Evolutionary conservation across 2,329 filamentous ascomycete species (phyloP), one percentile per base, ranked within the genome.

Genomic region (Calonectria pseudoreteaudii): DNA sequence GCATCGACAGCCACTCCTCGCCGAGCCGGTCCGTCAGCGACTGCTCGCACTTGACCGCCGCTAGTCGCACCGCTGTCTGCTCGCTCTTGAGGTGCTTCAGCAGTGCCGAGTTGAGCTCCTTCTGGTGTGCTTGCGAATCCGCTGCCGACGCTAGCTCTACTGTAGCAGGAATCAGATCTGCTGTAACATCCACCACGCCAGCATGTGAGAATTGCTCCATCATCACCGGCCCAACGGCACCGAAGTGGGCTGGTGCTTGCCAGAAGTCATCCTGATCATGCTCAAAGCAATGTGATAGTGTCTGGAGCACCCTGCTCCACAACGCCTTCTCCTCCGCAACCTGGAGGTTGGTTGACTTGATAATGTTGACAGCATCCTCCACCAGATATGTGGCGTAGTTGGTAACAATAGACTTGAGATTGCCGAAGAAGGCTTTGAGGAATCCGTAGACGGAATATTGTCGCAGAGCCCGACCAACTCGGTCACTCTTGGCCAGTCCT

Each of bases 241-340:
- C 88, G 81, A 98, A 98, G 86, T 98, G 96, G 0, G 94, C 90
- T 0, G 97, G 96, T 0, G 94, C 92, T 88, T 98, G 95, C 96
- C 96, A 98, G 87, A 98, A 98, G 84, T 95, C 94, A 83, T 98
- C 95, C 85, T 98, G 94, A 82, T 98, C 97, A 83, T 98, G 92
- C 84, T 94, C 90, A 81, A 98, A 98, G 79, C 92, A 93, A 78
- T 92, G 93, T 34, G 90, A 87, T 58, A 98, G 88, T 26, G 95
- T 94, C 68, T 88, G 87, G 66, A 98, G 89, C 3, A 95, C 91
- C 23, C 91, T 90, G 50, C 88, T 86, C 90, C 94, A 94, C 5
- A 98, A 89, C 50, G 86, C 86, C 56, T 88, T 85, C 77, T 91
- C 89, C 77, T 89, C 85, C 11, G 85, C 80, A 4, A 80, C 83